Base-by-base conservation (phyloP, 2,329 filamentous ascomycete species). In the Xylaria arbuscula region DNA sequence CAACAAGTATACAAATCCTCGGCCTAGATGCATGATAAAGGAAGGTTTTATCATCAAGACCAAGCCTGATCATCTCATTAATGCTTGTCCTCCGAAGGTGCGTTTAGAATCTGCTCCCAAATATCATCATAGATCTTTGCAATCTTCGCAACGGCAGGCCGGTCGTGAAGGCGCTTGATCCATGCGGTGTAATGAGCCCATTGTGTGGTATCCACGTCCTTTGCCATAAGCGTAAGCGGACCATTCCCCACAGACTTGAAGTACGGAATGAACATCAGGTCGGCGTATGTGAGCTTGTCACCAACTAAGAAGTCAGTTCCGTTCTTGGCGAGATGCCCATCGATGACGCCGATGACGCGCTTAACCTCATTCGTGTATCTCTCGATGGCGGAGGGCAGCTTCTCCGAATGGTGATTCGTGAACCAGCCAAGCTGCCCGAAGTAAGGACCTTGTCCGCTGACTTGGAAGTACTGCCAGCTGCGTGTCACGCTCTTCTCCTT, bases 381-480 rank as follows among this genome's bases (percentile, higher is more conserved):
- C 51, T 66, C 67, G 6, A 69, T 67, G 6, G 67, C 67, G 1
- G 64, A 67, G 3, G 63, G 67, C 22, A 66, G 10, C 55, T 60
- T 69, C 67, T 69, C 66, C 5, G 24, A 0, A 45, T 62, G 66
- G 5, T 61, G 58, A 10, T 54, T 56, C n/a, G 34, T 19, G 38
- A 69, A 62, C 58, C 63, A 67, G 10, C 53, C 59, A 15, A 66
- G 48, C 48, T 60, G 58, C 2, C 67, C 67, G 51, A 74, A 81
- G 67, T 82, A 81, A 3, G 80, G 80, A 1, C 80, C 80, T 69
- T 81, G 80, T 38, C 80, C 80, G 24, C 78, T 80, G 70, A 78
- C 77, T 64, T 82, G 80, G 70, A 81, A 86, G 65, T 80, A 75
- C 17, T 83, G 75, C 75, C 78, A 85, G 70, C 82, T 80, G 62